These are phyloP conservation scores for Mycena kentingensis DNA, from an alignment of 768 basidiomycete species.

Conservation along the genomic window DNA sequence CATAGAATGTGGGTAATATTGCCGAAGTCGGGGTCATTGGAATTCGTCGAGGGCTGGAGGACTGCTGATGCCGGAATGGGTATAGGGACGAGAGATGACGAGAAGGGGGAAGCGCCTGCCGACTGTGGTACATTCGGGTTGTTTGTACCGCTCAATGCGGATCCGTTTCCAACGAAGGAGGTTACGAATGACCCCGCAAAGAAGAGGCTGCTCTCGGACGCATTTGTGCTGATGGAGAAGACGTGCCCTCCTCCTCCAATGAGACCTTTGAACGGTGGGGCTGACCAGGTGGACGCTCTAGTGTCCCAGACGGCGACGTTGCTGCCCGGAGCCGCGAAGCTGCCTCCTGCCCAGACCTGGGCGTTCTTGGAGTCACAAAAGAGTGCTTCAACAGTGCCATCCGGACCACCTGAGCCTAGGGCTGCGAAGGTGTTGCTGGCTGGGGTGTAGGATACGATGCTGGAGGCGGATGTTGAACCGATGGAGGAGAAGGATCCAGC, in stretches of 20 bases:
- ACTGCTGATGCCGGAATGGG: constrained; percentile 58
- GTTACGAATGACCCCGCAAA: constrained; percentile 90
- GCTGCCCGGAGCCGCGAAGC: constrained; percentile 65
- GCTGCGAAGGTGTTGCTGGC: constrained; percentile 58
- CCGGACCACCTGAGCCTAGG: constrained; percentile 68
- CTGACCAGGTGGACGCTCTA: constrained; percentile 66
- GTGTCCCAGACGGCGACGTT: constrained; percentile 74
- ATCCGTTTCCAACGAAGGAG: constrained; percentile 57
- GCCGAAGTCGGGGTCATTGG: constrained; percentile 58
- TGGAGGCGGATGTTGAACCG: constrained; percentile 56
- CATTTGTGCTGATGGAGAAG: constrained; percentile 71
- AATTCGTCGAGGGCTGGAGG: constrained; percentile 59
- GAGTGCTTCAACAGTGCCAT: constrained; percentile 71
- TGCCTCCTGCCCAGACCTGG: constrained; percentile 80
- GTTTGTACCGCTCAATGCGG: constrained; percentile 62
- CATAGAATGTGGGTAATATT: constrained; percentile 77
- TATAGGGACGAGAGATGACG: constrained; percentile 85
- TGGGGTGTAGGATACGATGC: constrained; percentile 76
- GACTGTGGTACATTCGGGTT: constrained; percentile 89
- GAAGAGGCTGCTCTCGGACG: constrained; percentile 72
- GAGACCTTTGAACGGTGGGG: constrained; percentile 81
- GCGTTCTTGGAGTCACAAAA: constrained; percentile 71
- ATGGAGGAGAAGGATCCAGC: constrained; percentile 84
- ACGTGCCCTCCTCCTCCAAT: constrained; percentile 70
- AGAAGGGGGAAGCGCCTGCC: constrained; percentile 78